Evolutionary conservation across 1,139 yeast species (phyloP).

Genomic region (Blastobotrys illinoisensis): DNA sequence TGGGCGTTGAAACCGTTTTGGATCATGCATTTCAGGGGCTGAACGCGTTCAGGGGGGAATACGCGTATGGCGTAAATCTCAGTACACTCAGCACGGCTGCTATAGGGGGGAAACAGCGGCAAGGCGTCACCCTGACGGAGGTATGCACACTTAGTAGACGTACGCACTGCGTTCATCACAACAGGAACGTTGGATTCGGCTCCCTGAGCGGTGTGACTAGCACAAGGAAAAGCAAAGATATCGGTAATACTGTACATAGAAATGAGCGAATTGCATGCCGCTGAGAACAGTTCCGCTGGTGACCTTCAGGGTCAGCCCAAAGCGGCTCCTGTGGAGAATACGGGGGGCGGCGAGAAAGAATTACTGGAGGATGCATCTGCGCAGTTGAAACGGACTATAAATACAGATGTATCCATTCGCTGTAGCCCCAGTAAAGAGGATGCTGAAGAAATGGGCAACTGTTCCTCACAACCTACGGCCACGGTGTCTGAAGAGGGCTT

Average conservation of each 20-base stretch:
- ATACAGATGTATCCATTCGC: neutral
- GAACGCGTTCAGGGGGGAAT: neutral
- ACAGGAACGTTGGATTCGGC: neutral
- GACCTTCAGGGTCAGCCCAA: neutral
- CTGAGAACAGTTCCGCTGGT: neutral
- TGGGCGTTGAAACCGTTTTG: neutral
- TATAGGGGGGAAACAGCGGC: neutral
- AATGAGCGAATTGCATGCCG: neutral
- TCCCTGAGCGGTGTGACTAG: neutral
- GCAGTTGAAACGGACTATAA: neutral
- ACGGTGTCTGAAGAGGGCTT: neutral
- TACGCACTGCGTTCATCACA: neutral
- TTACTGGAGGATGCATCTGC: neutral
- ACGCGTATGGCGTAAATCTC: neutral
- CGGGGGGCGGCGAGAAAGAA: neutral
- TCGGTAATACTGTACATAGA: neutral
- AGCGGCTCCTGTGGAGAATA: neutral
- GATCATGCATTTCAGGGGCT: neutral
- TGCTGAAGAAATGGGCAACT: neutral
- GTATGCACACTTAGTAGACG: neutral
- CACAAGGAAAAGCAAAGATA: neutral
- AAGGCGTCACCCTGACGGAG: neutral
- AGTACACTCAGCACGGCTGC: neutral
- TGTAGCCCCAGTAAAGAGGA: neutral
- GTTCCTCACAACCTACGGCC: neutral